Percentiles rank a stretch among this genome's conserved stretches.
Conservation (phyloP, 2,329 filamentous ascomycete species). For the Fusarium pseudonygamai region DNA sequence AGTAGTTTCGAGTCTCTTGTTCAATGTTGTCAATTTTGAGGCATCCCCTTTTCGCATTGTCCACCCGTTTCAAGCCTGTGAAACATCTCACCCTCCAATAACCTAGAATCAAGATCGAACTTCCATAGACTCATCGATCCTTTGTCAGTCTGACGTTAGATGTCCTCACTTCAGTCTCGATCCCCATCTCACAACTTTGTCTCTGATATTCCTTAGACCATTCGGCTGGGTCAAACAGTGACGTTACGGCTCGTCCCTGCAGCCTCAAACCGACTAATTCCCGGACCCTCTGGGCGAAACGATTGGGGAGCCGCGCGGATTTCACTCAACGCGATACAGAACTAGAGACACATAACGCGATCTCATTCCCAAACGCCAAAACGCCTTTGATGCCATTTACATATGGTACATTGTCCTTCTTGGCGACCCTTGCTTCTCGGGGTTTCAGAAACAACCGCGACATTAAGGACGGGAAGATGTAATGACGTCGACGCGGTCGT, state of each 20-base stretch:
- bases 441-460: slow-evolving; percentile 5
- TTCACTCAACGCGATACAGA: neutral
- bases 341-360: slow-evolving; percentile 1
- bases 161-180: slow-evolving; percentile 20
- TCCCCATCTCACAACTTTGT: neutral
- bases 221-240: slow-evolving; percentile 14
- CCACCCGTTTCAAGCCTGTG: slow-evolving; percentile 19
- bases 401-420: slow-evolving; percentile 18
- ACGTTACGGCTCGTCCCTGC: slow-evolving; percentile 26
- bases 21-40: neutral
- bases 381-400: slow-evolving; percentile 26
- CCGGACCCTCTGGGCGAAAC: neutral
- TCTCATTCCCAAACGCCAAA: slow-evolving; percentile 22
- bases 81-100: slow-evolving; percentile 30
- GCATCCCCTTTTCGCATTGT: slow-evolving; percentile 5
- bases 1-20: slow-evolving; percentile 6
- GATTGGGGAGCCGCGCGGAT: neutral
- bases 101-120: slow-evolving; percentile 26
- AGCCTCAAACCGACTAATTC: slow-evolving; percentile 12
- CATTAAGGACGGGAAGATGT: neutral
- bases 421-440: slow-evolving; percentile 23
- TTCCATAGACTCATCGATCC: slow-evolving; percentile 27
- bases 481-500: slow-evolving; percentile 15
- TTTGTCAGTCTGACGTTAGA: slow-evolving; percentile 3
- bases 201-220: slow-evolving; percentile 10